Evolutionary conservation across 345 rosid species (phyloP).

Genomic region (Citropsis articulata): DNA sequence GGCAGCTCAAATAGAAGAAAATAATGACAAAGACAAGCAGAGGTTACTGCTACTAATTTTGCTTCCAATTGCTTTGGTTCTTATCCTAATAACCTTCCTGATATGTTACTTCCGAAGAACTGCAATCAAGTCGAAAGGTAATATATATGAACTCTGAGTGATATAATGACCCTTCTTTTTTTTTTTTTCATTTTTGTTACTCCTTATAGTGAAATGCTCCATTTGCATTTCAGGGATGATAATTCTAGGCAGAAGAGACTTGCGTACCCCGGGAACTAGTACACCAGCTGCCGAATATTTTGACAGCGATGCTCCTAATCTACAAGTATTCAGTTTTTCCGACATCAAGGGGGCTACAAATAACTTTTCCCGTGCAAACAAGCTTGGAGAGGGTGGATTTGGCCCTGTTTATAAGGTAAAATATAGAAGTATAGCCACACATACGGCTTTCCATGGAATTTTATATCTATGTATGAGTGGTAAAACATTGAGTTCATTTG

Average conservation of each 20-base stretch:
- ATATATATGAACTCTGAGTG: neutral
- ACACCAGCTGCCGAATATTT: neutral
- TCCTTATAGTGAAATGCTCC: neutral
- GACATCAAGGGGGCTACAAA: slow-evolving; percentile 34
- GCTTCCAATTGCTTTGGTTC: slow-evolving; percentile 21
- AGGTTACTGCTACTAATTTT: slow-evolving; percentile 12
- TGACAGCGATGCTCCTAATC: slow-evolving; percentile 5
- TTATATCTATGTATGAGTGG: neutral
- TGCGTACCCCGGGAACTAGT: neutral
- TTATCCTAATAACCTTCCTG: slow-evolving; percentile 11
- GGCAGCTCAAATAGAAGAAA: slow-evolving; percentile 27
- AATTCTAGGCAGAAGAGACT: neutral
- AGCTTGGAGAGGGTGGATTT: slow-evolving; percentile 47
- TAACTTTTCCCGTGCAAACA: slow-evolving; percentile 30
- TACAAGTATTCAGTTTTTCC: slow-evolving; percentile 21
- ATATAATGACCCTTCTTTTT: too few relatives aligned
- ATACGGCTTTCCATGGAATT: neutral
- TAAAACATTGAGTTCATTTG: neutral
- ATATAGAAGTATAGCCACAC: neutral
- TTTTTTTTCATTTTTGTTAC: neutral
- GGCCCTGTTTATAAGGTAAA: slow-evolving; percentile 46
- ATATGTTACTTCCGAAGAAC: slow-evolving; percentile 9
- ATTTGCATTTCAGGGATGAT: neutral
- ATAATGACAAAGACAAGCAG: slow-evolving; percentile 13
- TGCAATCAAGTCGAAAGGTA: slow-evolving; percentile 22